Conservation (phyloP, 371 early-diverging fungal genomes). For the Mortierella sp. region DNA sequence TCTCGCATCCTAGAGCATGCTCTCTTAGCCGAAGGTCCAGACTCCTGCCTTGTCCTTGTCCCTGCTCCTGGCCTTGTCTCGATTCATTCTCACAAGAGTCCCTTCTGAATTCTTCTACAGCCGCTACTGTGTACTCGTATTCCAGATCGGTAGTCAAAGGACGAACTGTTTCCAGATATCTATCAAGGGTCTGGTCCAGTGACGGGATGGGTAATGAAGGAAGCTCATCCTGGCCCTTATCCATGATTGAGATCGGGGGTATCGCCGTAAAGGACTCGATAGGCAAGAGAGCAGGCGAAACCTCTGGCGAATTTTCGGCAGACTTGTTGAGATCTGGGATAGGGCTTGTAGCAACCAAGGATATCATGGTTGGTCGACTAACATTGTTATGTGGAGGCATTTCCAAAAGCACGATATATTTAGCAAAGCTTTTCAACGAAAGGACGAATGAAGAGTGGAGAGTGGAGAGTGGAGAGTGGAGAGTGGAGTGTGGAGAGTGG, state of each 20-base stretch:
- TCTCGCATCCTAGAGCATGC: slow-evolving; percentile 68
- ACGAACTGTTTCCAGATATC: slow-evolving; percentile 80
- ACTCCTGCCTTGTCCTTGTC: slow-evolving; percentile 67
- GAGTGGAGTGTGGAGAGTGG: slow-evolving; percentile 16
- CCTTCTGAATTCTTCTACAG: slow-evolving; percentile 76
- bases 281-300: slow-evolving; percentile 24
- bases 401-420: background rate
- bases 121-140: slow-evolving; percentile 69
- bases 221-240: slow-evolving; percentile 68
- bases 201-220: slow-evolving; percentile 90
- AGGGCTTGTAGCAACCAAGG: slow-evolving; percentile 41
- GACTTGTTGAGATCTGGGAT: slow-evolving; percentile 50
- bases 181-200: slow-evolving; percentile 82
- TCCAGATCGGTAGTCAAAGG: slow-evolving; percentile 84
- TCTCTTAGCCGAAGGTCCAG: slow-evolving; percentile 84
- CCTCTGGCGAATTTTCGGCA: slow-evolving; percentile 38
- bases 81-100: background rate
- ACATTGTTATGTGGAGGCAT: slow-evolving; percentile 34
- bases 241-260: slow-evolving; percentile 59
- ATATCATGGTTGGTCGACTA: slow-evolving; percentile 30
- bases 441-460: slow-evolving; percentile 16
- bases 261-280: background rate
- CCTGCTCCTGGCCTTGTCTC: background rate
- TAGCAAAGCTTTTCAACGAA: slow-evolving; percentile 1
- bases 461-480: slow-evolving; percentile 11